Base-by-base conservation (phyloP, 2,329 filamentous ascomycete genomes). In the Dothistroma septosporum region DNA sequence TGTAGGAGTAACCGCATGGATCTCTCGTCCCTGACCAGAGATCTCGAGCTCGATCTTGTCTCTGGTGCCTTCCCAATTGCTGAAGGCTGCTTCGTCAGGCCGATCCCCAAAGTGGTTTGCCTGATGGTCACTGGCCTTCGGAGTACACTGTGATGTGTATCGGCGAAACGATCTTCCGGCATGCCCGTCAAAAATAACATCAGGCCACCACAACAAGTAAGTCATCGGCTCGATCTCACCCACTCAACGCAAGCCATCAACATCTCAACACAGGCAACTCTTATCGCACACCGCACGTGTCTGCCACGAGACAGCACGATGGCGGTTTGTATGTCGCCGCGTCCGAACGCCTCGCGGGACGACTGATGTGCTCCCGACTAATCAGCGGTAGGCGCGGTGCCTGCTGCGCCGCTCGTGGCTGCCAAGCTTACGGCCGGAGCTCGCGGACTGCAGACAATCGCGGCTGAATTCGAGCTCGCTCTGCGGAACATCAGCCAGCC, bases 1-100 rank as follows among this genome's bases (percentile, higher is more conserved):
- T 80, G 70, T 91, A 91, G 41, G 91, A 76, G 14, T 85, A 85
- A 55, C 89, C 80, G 70, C 90, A 94, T 0, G 89, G 90, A 67
- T 95, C 90, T 95, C 90, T 2, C 82, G 81, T 62, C 84, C 85
- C 65, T 90, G 86, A 0, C 80, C 91, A 41, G 78, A 79, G 5
- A 93, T 80, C 0, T 70, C 68, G 12, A 93, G 80, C 53, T 86
- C 78, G 4, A 92, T 41, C 47, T 59, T 57, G 9, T 41, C 41
- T 44, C 56, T 59, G 16, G 48, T 50, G 12, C 47, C 33, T 32
- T 53, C 12, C 32, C 19, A 32, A 31, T 55, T 46, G 41, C 54
- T 58, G 33, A 52, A 55, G 14, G 44, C 44, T 14, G 41, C 55
- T 19, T 49, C 57, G 31, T 66, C 64, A 7, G 64, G 64, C 64